Base-by-base conservation (phyloP, 106 monocot genomes). In the Dioscorea zingiberensis region DNA sequence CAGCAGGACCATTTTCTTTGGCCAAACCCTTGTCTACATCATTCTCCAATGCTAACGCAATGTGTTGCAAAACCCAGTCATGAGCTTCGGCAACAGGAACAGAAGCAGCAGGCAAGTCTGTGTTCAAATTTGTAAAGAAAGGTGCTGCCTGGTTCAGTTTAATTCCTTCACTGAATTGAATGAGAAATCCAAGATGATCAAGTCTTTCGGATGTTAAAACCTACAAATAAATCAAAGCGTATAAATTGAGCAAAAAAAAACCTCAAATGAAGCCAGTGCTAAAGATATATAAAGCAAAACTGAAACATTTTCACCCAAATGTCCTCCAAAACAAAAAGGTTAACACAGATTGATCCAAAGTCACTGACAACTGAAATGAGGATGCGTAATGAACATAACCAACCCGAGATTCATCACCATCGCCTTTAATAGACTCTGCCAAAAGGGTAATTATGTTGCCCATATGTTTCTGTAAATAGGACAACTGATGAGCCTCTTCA, bases 401-500 rank as follows among this genome's bases (percentile, higher is more conserved):
- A 60, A 97, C 97, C 92, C 86, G 74, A 59, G 86, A 81, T 68
- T 97, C 97, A 44, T 88, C 88, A 56, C 71, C 88, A 60, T 86
- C 73, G 18, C 81, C 84, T 58, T 88, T 83, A 64, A 89, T 65
- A 53, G 84, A 26, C 15, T 97, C 84, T 11, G 92, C 76, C 70
- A 97, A 77, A 66, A 97, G 83, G n/a, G 77, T 30, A 51, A 97
- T 68, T 38, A 92, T 76, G 48, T 92, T 92, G 25, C 74, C 81
- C 77, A 92, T 80, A 68, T 97, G 97, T 58, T 97, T 97, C 30
- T 97, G 91, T 62, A 97, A 63, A 77, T 97, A 97, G 69, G 92
- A 97, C 48, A 97, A 68, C 67, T 92, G 97, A 80, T 97, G 92
- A 56, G 88, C 79, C 72, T 97, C 97, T 79, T 97, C 92, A 58